These are phyloP conservation scores for Lachnellula cervina DNA, from an alignment of 2,329 filamentous ascomycete species.

Conservation along the genomic window DNA sequence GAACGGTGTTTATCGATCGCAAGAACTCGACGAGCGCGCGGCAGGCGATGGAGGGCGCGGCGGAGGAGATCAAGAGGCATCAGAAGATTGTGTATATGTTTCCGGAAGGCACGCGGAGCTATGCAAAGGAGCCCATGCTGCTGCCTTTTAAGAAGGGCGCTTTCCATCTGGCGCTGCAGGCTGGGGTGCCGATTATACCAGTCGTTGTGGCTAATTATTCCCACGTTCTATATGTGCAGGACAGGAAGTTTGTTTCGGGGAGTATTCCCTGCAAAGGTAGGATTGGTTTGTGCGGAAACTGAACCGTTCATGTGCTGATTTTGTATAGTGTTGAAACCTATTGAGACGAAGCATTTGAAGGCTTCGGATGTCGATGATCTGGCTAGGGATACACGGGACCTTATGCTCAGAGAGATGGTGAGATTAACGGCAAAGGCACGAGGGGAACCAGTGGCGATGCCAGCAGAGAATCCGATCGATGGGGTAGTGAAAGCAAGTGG, in stretches of 20 bases:
- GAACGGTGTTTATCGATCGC: conserved; percentile 93
- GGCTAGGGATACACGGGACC: conserved; percentile 60
- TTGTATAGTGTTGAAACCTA: conserved; percentile 67
- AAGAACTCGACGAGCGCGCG: conserved; percentile 77
- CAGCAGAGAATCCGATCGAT: conserved; percentile 17
- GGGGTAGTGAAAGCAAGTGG: conserved; percentile 28
- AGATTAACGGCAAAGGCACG: conserved; percentile 48
- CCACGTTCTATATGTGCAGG: conserved; percentile 62
- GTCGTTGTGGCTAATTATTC: conserved; percentile 77
- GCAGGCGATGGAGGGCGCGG: conserved; percentile 79
- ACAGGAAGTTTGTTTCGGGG: conserved; percentile 61
- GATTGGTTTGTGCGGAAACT: background rate
- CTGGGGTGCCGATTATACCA: conserved; percentile 87
- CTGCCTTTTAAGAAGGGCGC: conserved; percentile 99
- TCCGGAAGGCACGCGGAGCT: conserved; percentile 89
- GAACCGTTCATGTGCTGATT: conserved; percentile 10
- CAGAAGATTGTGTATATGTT: conserved; percentile 80
- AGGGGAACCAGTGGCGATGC: conserved; percentile 33
- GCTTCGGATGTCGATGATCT: conserved; percentile 73
- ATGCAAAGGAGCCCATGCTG: conserved; percentile 73
- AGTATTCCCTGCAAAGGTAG: conserved; percentile 70
- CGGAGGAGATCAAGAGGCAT: conserved; percentile 67
- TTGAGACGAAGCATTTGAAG: conserved; percentile 68
- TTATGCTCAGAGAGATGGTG: conserved; percentile 68
- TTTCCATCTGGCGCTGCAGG: conserved; percentile 92